Base-by-base conservation (phyloP, 202 grass and related monocot species). In the Digitaria exilis region DNA sequence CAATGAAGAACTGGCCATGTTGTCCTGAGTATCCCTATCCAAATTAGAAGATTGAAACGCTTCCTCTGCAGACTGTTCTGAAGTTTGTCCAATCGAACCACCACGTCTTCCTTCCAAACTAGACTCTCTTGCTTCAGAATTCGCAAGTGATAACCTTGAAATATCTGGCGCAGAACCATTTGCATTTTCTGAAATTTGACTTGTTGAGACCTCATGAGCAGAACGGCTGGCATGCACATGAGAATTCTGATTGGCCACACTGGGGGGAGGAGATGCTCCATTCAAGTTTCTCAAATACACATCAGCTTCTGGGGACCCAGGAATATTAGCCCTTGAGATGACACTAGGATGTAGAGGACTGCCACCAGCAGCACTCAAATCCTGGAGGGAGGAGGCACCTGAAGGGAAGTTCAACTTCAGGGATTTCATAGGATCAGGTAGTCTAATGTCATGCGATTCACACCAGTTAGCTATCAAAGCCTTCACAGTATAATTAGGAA, bases 381-480 rank as follows among this genome's bases (percentile, higher is more conserved):
- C 87, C 46, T 87, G 77, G 64, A 82, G 70, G 42, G 83, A 58
- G 28, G 85, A 84, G 15, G 64, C 72, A 79, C 67, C 87, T 74
- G 81, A 85, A 80, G 86, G 89, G 25, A 94, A 92, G 82, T 94
- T 94, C 81, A 85, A 74, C 77, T 86, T 93, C 86, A 92, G 88
- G 70, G 94, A 90, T 83, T 94, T 94, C 69, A 93, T 78, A 57
- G 96, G 96, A 90, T 99, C 96, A 69, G 93, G 96, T 63, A 99
- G 92, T 70, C 67, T 96, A 78, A 99, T 99, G 71, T 92, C 88
- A 88, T 99, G 90, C 3, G 91, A 96, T 65, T 99, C 96, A 54
- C 96, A 96, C 96, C 96, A 99, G 82, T 99, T 99, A 42, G 93
- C 91, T 94, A 98, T 98, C 84, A 98, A 88, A 49, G 91, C 91